Evolutionary conservation across 805 yeast species (phyloP).

Genomic region (Saccharomycopsis olivae): DNA sequence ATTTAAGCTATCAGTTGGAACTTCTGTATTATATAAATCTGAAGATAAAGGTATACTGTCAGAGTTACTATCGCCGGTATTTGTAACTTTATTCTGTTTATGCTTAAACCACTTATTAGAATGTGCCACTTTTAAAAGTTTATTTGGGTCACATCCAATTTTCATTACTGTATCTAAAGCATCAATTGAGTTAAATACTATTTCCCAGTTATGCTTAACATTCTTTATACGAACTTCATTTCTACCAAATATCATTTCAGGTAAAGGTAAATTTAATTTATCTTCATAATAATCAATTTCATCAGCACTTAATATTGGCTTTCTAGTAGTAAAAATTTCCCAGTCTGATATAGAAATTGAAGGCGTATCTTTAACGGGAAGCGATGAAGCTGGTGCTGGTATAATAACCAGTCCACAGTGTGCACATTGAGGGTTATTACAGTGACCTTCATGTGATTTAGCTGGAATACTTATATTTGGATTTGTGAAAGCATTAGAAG

Average conservation of each 20-base stretch:
- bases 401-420: constrained; percentile 66
- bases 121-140: constrained; percentile 66
- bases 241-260: constrained; percentile 96
- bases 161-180: constrained; percentile 49
- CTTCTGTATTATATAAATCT: constrained; percentile 21
- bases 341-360: constrained; percentile 64
- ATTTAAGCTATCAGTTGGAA: constrained; percentile 26
- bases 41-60: constrained; percentile 16
- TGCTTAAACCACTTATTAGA: constrained; percentile 70
- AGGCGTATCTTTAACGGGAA: constrained; percentile 56
- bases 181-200: constrained; percentile 67
- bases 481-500: constrained; percentile 1
- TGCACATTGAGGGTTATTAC: constrained; percentile 38
- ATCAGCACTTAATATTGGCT: constrained; percentile 63
- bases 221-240: constrained; percentile 50
- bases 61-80: constrained; percentile 20
- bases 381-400: constrained; percentile 62
- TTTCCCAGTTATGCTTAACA: constrained; percentile 29
- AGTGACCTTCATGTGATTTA: constrained; percentile 25
- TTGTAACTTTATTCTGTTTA: constrained; percentile 23
- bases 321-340: constrained; percentile 62
- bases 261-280: constrained; percentile 67
- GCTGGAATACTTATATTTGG: constrained; percentile 29
- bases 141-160: constrained; percentile 31
- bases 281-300: constrained; percentile 66